Conservation (phyloP, 257 asterid genomes). For the Petunia secreta region DNA sequence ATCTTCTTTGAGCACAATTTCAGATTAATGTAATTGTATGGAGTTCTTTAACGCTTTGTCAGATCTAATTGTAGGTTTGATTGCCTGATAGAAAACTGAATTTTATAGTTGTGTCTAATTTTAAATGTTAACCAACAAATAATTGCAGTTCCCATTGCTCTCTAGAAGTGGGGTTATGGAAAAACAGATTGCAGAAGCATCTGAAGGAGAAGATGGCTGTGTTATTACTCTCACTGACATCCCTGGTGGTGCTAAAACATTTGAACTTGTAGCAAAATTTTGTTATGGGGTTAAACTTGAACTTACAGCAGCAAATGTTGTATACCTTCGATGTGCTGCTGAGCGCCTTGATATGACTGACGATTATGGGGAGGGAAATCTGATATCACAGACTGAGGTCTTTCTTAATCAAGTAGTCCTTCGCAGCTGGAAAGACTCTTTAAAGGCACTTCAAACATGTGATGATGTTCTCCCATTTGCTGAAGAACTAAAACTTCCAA, state of each 20-base stretch:
- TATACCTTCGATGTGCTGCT: slow-evolving; percentile 80
- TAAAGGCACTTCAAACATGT: slow-evolving; percentile 82
- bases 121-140: slow-evolving; percentile 17
- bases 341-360: slow-evolving; percentile 93
- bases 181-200: slow-evolving; percentile 73
- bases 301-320: slow-evolving; percentile 88
- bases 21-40: not conserved
- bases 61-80: not conserved
- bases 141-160: slow-evolving; percentile 88
- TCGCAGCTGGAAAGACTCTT: slow-evolving; percentile 81
- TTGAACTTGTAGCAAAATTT: slow-evolving; percentile 89
- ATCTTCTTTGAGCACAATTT: not conserved
- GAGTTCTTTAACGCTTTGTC: slow-evolving; percentile 16
- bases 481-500: slow-evolving; percentile 68
- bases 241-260: slow-evolving; percentile 91
- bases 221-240: slow-evolving; percentile 58
- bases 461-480: slow-evolving; percentile 68
- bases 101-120: not conserved
- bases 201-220: slow-evolving; percentile 65
- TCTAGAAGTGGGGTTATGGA: slow-evolving; percentile 95
- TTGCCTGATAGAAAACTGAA: slow-evolving; percentile 5
- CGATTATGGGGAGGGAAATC: slow-evolving; percentile 89
- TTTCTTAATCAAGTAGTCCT: slow-evolving; percentile 82
- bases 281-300: slow-evolving; percentile 96
- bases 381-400: slow-evolving; percentile 69